Evolutionary conservation across 805 yeast species (phyloP), one percentile per base, ranked within the genome.

Genomic region (Ogataea siamensis): DNA sequence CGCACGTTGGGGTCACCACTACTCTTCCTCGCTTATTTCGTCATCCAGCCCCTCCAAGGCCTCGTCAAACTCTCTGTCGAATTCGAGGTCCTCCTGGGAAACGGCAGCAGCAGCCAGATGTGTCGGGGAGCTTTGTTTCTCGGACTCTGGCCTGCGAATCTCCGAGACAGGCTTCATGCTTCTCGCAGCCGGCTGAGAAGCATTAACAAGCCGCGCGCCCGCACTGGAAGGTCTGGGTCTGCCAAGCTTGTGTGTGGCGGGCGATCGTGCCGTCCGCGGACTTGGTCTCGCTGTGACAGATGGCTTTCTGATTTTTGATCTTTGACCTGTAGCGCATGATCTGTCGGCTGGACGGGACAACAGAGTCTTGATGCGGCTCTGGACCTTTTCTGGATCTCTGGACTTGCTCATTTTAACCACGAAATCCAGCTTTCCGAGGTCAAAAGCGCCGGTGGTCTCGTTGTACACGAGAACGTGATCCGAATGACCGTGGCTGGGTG

Each of bases 331-430:
- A 23, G 5, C n/a, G 14, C 5, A n/a, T 13, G 10, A n/a, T 2
- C 25, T 13, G 6, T 13, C 3, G 25, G 25, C 25, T 5, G 5
- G 25, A 5, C n/a, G 25, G 28, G 4, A 16, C 17, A 31, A 5
- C 24, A 27, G 15, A n/a, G 25, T 23, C n/a, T 28, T 19, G 21
- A 54, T 18, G 27, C 46, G 46, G 6, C 20, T 11, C 31, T 45
- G 40, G 5, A 57, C 28, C 27, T 47, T 45, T 5, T 47, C 45
- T 3, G 60, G 59, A 23, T 58, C 59, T 26, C 67, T 43, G 3
- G 65, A 57, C 45, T 60, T 61, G 35, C 42, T 52, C 59, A 62
- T 51, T 27, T 55, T 50, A 19, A 62, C 45, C 9, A 49, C 41
- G 2, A 61, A 60, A 25, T 45, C 45, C 40, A 55, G 51, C 23